Percentiles rank a stretch among this genome's conserved stretches.
Evolutionary conservation across 768 basidiomycete species (phyloP).

Genomic region (Pisolithus tinctorius): DNA sequence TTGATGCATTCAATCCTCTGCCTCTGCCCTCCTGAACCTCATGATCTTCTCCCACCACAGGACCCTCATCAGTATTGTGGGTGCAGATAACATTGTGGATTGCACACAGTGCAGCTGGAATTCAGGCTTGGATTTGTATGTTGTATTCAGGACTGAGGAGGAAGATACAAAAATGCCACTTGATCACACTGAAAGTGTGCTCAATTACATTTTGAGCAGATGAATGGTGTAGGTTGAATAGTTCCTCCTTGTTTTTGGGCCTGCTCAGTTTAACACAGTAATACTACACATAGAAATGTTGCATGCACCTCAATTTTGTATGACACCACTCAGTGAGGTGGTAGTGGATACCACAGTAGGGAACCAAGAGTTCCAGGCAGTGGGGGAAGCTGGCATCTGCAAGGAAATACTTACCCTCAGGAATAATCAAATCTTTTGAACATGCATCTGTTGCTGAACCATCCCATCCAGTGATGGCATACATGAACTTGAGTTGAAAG

Average conservation of each 20-base stretch:
- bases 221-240: constrained; percentile 38
- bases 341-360: not conserved
- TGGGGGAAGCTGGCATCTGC: not conserved
- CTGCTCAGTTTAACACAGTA: not conserved
- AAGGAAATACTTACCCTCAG: not conserved
- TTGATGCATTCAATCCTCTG: too few species aligned
- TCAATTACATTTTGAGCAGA: constrained; percentile 34
- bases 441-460: too few species aligned
- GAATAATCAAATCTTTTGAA: not conserved
- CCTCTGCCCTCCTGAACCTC: too few species aligned
- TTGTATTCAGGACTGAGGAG: constrained; percentile 14
- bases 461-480: not conserved
- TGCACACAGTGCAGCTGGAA: constrained; percentile 15
- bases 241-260: constrained; percentile 23
- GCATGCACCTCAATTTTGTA: not conserved
- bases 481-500: not conserved
- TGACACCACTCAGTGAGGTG: not conserved
- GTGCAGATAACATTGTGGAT: constrained; percentile 15
- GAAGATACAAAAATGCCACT: constrained; percentile 17
- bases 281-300: too few species aligned
- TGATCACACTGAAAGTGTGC: constrained; percentile 33
- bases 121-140: constrained; percentile 13
- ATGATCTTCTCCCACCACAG: too few species aligned
- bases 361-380: not conserved
- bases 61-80: not conserved